Percentiles rank a stretch among this genome's conserved stretches.
These are phyloP conservation scores for Ophiobolus disseminans DNA, from an alignment of 2,329 filamentous ascomycete genomes.

Conservation along the genomic window DNA sequence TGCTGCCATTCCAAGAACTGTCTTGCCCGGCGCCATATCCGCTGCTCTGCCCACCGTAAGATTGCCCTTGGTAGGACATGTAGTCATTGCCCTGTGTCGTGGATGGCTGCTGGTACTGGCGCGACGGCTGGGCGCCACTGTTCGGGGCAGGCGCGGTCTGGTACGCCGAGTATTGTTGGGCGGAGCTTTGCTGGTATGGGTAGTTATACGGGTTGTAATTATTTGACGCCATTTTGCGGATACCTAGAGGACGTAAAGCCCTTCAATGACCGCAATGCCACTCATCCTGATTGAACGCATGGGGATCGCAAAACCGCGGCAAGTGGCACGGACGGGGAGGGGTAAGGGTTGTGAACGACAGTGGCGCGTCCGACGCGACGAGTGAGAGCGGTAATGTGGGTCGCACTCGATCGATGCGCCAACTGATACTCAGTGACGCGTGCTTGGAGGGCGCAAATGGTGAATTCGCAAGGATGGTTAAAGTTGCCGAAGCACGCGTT, in stretches of 20 bases:
- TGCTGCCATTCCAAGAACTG: conserved; percentile 29
- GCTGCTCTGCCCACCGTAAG: conserved; percentile 26
- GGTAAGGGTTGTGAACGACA: background rate
- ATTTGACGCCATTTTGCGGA: conserved; percentile 32
- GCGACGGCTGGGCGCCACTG: conserved; percentile 28
- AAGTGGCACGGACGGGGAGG: background rate
- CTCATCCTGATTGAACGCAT: conserved; percentile 9
- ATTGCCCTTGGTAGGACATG: conserved; percentile 31
- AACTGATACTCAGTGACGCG: conserved; percentile 8
- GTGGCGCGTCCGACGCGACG: background rate
- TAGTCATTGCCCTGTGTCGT: conserved; percentile 37
- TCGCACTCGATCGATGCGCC: conserved; percentile 1
- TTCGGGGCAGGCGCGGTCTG: conserved; percentile 36
- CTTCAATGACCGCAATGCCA: conserved; percentile 8
- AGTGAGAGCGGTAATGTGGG: background rate
- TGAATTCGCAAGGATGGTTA: conserved; percentile 10
- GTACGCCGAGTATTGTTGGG: conserved; percentile 36
- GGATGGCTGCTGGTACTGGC: conserved; percentile 34
- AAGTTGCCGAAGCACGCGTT: conserved; percentile 18
- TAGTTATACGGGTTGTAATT: conserved; percentile 38
- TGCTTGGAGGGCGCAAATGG: conserved; percentile 4
- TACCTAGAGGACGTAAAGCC: conserved; percentile 6
- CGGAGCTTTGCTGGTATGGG: conserved; percentile 37
- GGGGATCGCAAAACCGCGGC: conserved; percentile 8
- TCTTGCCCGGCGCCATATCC: conserved; percentile 31